Base-by-base conservation (phyloP, 106 monocot species). In the Agapanthus africanus region DNA sequence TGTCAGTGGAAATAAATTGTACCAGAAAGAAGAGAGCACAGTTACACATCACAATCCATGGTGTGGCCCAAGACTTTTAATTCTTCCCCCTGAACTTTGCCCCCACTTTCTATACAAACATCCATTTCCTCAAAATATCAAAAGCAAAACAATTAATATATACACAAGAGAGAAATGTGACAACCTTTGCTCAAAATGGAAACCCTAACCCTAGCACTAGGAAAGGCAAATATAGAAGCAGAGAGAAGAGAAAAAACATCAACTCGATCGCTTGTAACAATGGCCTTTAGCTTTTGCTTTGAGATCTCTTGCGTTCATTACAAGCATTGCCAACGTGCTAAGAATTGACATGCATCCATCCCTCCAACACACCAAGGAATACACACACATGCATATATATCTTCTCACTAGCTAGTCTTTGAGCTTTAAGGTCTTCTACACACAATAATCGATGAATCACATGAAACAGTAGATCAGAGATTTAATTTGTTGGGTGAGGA, bases 1-100 rank as follows among this genome's bases (percentile, higher is more conserved):
- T n/a, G n/a, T n/a, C n/a, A n/a, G n/a, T n/a, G n/a, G n/a, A n/a
- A 2, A 59, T 40, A 40, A 41, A 30, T 69, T 23, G 52, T 52
- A 63, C 74, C 57, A 60, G n/a, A n/a, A n/a, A n/a, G n/a, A n/a
- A n/a, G n/a, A n/a, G 21, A 68, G 67, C 65, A 78, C 72, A 78
- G 72, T 78, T 78, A 78, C 23, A 72, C 78, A 78, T 78, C 78
- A 38, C 72, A 59, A 73, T 78, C 78, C 61, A 30, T 65, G 59
- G 78, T 37, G 34, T n/a, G 28, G 37, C 13, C 63, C 5, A 54
- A 31, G 36, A 13, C 51, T 31, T 71, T 73, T 72, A 67, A 56
- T 27, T 57, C 47, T n/a, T n/a, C 67, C 22, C 64, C 39, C 57
- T 71, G 71, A 39, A 71, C 71, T n/a, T 78, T 32, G 56, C n/a